Evolutionary conservation across 176 grass and related monocot genomes (phyloP), one percentile per base, ranked within the genome.

Genomic region (Tillandsia fasciculata): DNA sequence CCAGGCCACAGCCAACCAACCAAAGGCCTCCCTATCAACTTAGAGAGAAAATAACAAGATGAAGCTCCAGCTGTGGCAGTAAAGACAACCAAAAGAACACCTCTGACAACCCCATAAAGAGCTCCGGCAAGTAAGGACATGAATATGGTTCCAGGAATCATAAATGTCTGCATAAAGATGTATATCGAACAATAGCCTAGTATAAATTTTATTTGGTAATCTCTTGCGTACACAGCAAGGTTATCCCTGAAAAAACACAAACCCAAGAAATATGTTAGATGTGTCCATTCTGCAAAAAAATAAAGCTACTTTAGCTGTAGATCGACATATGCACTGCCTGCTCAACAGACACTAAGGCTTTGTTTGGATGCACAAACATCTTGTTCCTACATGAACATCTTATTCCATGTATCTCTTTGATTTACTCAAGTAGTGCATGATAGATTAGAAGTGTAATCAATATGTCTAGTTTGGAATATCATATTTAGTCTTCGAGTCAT

Each of bases 161-260:
- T 88, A 80, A 99, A 99, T 77, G 89, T 99, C 66, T 99, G 94
- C 94, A 99, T 99, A 68, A 99, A 99, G 78, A 99, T 99, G 87
- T 99, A 99, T 86, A 93, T 90, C 9, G 94, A 85, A 77, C 94
- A 99, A 64, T 99, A 99, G 3, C 87, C 94, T 78, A 99, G 72
- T 75, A 99, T 90, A 65, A 99, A 99, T 67, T 99, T 85, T 59
- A 72, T 79, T 73, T 90, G 79, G 77, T 88, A 85, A 57, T 99
- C 89, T 78, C 79, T 99, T 27, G 89, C 94, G 77, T 90, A 93
- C 52, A 92, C 89, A 2, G 89, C 87, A n/a, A 99, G 84, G 72
- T 99, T 93, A 33, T 99, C 89, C 76, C 94, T 93, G 94, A 64
- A 89, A 82, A 42, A 23, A 83, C 75, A 83, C 14, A 66, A 71